phyloP scores from a whole-genome alignment of 306 rosid species.

The Vicia faba region DNA sequence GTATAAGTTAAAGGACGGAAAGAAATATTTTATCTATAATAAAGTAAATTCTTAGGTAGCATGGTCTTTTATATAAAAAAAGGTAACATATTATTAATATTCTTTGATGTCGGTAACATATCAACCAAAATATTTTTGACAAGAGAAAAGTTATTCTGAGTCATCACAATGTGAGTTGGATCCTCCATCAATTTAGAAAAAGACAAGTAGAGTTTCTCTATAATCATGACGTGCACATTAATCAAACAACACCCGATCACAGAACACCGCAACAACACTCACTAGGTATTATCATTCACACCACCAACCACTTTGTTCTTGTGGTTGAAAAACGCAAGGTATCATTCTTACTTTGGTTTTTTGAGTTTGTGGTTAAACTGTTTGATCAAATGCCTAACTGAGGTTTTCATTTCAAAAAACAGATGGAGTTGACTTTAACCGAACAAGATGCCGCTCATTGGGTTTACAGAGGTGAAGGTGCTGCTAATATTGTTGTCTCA shows the following conservation, averaged over 20 bases:
- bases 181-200: no score
- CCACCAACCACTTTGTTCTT: neutral
- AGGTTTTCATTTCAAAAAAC: slow-evolving; percentile 17
- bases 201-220: no score
- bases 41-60: no score
- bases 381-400: slow-evolving; percentile 33
- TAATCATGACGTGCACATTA: neutral
- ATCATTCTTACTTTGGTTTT: neutral
- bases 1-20: no score
- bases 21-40: no score
- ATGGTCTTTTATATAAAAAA: no score
- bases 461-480: slow-evolving; percentile 97
- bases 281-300: neutral
- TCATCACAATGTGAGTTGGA: no score
- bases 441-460: slow-evolving; percentile 68
- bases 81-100: no score
- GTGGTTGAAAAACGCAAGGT: slow-evolving; percentile 18
- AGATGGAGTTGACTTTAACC: slow-evolving; percentile 58
- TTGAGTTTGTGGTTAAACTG: neutral
- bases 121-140: no score
- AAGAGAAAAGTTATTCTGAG: no score
- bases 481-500: slow-evolving; percentile 82
- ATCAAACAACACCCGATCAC: neutral
- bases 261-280: neutral
- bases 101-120: no score